phyloP scores from a whole-genome alignment of 768 basidiomycete genomes.

The Kwoniella heveanensis region DNA sequence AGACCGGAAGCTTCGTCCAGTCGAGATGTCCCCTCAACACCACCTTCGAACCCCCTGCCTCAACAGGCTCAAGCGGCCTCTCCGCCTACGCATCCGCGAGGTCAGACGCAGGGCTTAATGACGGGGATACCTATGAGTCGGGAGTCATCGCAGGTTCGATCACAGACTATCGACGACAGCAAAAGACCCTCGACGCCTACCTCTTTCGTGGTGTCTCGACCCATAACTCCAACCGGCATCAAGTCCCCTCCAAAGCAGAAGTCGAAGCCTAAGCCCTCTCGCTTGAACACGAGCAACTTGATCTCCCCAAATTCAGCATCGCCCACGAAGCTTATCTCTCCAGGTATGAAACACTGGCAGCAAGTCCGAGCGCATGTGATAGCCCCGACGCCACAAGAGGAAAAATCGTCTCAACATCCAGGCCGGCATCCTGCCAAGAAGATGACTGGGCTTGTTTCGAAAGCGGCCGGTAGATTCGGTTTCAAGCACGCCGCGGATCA shows the following conservation, averaged over 20 bases:
- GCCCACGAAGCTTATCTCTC: constrained; percentile 39
- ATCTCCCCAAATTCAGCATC: constrained; percentile 20
- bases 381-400: constrained; percentile 32
- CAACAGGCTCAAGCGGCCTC: not conserved
- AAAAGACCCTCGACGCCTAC: constrained; percentile 14
- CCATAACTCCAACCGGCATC: constrained; percentile 15
- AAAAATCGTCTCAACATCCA: constrained; percentile 12
- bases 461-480: constrained; percentile 46
- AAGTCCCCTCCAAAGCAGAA: constrained; percentile 19
- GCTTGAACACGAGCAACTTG: constrained; percentile 37
- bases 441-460: constrained; percentile 37
- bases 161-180: constrained; percentile 10
- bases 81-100: not conserved
- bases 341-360: constrained; percentile 48
- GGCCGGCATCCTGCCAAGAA: constrained; percentile 19
- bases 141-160: constrained; percentile 8
- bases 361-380: constrained; percentile 47
- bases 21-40: not conserved
- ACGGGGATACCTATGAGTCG: constrained; percentile 16
- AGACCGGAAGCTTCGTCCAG: constrained; percentile 10
- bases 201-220: constrained; percentile 17
- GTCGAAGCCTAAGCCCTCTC: constrained; percentile 36
- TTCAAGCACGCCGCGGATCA: constrained; percentile 44
- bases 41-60: not conserved
- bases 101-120: constrained; percentile 5